A percentile compares a stretch with the other conserved stretches of the same genome.
Evolutionary conservation across 768 basidiomycete species (phyloP).

Genomic region (Scleroderma citrinum): DNA sequence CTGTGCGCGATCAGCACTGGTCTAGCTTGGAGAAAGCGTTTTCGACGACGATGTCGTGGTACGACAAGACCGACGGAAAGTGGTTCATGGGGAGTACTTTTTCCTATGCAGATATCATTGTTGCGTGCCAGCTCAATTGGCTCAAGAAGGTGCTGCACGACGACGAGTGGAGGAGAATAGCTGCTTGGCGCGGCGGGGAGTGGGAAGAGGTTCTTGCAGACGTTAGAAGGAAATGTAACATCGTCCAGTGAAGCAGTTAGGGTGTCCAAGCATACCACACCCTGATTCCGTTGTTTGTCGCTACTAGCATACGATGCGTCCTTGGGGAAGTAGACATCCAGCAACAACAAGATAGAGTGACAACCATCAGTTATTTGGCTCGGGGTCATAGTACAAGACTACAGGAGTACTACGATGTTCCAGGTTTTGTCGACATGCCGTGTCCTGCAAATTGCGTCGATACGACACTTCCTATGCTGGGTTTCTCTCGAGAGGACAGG

Average conservation of each 20-base stretch:
- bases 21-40: constrained; percentile 10
- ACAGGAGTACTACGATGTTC: constrained; percentile 31
- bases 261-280: no score
- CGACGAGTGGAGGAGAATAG: constrained; percentile 25
- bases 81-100: constrained; percentile 27
- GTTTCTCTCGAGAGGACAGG: constrained; percentile 50
- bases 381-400: not conserved
- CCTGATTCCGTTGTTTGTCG: no score
- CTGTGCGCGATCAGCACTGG: constrained; percentile 27
- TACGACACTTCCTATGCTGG: constrained; percentile 66
- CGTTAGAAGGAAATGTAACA: constrained; percentile 22
- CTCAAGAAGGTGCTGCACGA: constrained; percentile 12
- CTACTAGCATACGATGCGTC: no score
- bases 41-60: constrained; percentile 11
- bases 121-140: constrained; percentile 12
- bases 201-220: constrained; percentile 21
- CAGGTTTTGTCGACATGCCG: constrained; percentile 61
- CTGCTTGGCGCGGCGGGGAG: constrained; percentile 19
- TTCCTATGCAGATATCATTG: constrained; percentile 28
- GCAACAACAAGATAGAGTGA: not conserved
- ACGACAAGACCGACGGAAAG: constrained; percentile 18
- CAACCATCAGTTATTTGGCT: not conserved
- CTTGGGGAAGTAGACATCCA: not conserved
- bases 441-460: constrained; percentile 41
- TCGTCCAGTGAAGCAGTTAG: not conserved